Conservation (phyloP, 495 filamentous ascomycete species). For the Aspergillus panamensis region DNA sequence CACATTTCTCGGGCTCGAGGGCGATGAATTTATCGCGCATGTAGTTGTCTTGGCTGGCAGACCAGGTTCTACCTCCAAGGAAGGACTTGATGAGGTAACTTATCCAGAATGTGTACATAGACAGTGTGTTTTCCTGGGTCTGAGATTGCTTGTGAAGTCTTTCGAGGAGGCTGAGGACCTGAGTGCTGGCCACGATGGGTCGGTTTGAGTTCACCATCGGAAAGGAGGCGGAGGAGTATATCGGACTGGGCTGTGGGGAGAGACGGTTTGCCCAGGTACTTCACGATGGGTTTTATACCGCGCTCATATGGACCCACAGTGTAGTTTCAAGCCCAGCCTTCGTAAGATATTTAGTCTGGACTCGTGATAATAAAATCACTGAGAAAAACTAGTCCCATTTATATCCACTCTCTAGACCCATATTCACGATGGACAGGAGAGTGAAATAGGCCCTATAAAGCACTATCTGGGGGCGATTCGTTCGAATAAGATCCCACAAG, state of each 20-base stretch:
- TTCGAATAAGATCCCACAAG: neutral
- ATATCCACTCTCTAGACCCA: too few relatives aligned
- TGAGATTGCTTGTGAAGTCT: neutral
- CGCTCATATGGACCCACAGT: too few relatives aligned
- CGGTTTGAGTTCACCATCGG: neutral
- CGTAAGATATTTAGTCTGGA: too few relatives aligned
- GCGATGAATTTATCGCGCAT: conserved; percentile 55
- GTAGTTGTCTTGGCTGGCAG: conserved; percentile 22
- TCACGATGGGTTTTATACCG: neutral
- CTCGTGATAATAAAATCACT: too few relatives aligned
- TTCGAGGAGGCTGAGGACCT: neutral
- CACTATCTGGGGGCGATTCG: neutral
- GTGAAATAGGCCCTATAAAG: neutral
- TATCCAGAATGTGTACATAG: neutral
- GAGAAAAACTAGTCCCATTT: too few relatives aligned
- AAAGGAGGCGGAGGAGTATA: neutral
- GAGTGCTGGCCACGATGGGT: neutral
- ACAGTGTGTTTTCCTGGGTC: neutral
- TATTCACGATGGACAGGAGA: neutral
- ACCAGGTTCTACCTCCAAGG: neutral
- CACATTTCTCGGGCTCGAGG: conserved; percentile 52
- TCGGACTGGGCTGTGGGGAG: neutral
- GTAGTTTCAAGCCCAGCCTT: too few relatives aligned
- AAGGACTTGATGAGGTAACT: neutral
- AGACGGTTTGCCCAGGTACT: neutral